Conservation (phyloP, 2,329 filamentous ascomycete species). For the Aspergillus alliaceus region DNA sequence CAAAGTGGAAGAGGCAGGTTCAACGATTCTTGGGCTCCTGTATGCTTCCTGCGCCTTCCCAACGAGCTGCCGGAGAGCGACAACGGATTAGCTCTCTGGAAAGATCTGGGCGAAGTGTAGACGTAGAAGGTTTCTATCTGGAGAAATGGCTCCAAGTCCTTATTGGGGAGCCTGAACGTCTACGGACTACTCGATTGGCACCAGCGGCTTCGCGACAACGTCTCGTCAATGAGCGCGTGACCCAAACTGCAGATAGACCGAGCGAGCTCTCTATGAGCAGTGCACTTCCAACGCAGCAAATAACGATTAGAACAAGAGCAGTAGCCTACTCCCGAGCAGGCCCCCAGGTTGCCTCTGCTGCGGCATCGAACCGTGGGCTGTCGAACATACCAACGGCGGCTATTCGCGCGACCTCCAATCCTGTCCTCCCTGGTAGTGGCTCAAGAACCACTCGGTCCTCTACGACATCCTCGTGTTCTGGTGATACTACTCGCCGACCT, state of each 20-base stretch:
- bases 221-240: not conserved
- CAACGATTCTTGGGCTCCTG: not conserved
- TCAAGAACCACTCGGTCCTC: not conserved
- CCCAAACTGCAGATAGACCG: not conserved
- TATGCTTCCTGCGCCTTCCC: not conserved
- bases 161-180: not conserved
- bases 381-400: not conserved
- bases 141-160: not conserved
- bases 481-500: not conserved
- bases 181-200: not conserved
- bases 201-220: not conserved
- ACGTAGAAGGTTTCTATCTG: not conserved
- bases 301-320: not conserved
- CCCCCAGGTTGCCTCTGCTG: not conserved
- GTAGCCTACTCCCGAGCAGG: not conserved
- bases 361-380: not conserved
- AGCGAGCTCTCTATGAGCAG: not conserved
- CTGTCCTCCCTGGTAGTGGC: not conserved
- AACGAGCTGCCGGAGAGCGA: not conserved
- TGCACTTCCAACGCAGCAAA: not conserved
- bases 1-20: not conserved
- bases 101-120: not conserved
- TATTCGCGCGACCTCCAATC: not conserved
- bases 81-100: not conserved
- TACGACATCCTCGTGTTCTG: not conserved